Base-by-base conservation (phyloP, 1,284 basidiomycete genomes). In the Melampsora allii-populina region DNA sequence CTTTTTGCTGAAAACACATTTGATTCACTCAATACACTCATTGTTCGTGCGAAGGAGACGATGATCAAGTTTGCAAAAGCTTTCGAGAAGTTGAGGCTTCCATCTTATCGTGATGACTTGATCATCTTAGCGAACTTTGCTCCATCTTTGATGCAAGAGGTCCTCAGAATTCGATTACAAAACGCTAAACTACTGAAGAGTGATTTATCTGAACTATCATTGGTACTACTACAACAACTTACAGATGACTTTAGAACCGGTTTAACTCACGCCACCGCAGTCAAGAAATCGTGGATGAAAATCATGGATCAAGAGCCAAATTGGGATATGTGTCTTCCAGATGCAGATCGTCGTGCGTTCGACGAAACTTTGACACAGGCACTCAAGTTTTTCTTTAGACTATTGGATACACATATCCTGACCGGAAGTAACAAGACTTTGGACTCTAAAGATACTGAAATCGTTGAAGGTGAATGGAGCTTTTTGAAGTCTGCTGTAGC, bases 401-500 rank as follows among this genome's bases (percentile, higher is more conserved):
- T 99, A 42, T 88, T 98, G 36, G 92, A 96, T 78, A 93, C 90
- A 89, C 96, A 97, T 82, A 86, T 99, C 67, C 95, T 95, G 83
- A 91, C 91, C 76, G 91, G 91, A n/a, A 86, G 87, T 74, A 74
- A 74, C 29, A 93, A 91, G 80, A 90, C 90, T 29, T 91, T 94
- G 67, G 92, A 95, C 82, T 96, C 97, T 84, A 95, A 96, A 79
- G 95, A 98, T 84, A 97, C 94, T 0, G 96, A 98, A 80, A 88
- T 98, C 29, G 86, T 98, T 39, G 96, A 99, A 81, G 90, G 90
- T 27, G 94, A 98, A 79, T 97, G 94, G 92, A 88, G 90, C 56
- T 96, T 96, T 58, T 88, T 98, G 81, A 93, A 92, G 79, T 91
- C 92, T 80, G 93, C 97, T 58, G 93, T 93, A 67, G 85, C 94